Conservation (phyloP, 1,284 basidiomycete species). For the Ganoderma multipileum region DNA sequence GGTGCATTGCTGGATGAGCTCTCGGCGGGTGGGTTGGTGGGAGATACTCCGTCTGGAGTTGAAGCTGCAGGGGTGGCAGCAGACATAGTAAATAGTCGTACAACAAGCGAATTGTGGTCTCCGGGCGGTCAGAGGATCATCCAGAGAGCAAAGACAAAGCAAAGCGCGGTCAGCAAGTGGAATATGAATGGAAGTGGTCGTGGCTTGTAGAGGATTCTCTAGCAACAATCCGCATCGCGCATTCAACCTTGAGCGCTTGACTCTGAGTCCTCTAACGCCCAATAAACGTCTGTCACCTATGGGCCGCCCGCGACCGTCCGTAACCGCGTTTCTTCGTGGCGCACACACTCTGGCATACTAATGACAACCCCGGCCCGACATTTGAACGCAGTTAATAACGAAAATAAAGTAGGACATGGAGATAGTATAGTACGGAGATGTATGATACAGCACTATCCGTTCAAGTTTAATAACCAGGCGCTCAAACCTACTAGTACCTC, state of each 20-base stretch:
- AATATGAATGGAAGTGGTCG: background rate
- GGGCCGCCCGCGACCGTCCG: no score
- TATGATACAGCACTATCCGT: conserved; percentile 14
- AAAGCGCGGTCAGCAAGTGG: background rate
- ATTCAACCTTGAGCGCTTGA: conserved; percentile 2
- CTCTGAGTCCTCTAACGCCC: no score
- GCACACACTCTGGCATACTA: background rate
- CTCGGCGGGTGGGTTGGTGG: conserved; percentile 27
- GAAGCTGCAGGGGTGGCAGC: conserved; percentile 50
- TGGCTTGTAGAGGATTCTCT: conserved; percentile 2
- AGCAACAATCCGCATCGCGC: conserved; percentile 16
- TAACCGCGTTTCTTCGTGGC: no score
- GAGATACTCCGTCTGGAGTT: conserved; percentile 40
- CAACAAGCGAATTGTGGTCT: conserved; percentile 13
- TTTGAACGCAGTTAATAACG: background rate
- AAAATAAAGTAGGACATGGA: background rate
- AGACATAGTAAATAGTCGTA: conserved; percentile 45
- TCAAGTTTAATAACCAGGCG: background rate
- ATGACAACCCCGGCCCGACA: background rate
- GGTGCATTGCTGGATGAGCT: conserved; percentile 31
- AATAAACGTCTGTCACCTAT: no score
- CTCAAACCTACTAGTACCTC: conserved; percentile 11
- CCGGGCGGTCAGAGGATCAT: conserved; percentile 5
- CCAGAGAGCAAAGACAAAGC: background rate
- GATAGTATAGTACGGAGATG: conserved; percentile 4